Evolutionary conservation across 495 filamentous ascomycete genomes (phyloP), one percentile per base, ranked within the genome.

Genomic region (Hypomontagnella submonticulosa): DNA sequence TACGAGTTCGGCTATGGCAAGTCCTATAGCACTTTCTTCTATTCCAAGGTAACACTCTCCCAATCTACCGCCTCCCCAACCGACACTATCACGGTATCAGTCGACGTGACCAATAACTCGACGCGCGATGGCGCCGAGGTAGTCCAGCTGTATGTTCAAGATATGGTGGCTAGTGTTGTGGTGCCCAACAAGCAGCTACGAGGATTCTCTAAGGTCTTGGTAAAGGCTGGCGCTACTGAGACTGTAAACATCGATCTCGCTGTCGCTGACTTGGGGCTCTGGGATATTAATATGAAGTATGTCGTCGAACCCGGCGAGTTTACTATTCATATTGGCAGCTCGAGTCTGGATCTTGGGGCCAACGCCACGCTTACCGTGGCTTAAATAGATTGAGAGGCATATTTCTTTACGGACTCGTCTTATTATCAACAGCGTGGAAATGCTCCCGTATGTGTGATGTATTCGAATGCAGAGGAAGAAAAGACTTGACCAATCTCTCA

Each of bases 1-100:
- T 90, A 89, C 47, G 83, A 85, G 47, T 92, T 91, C 67, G 89
- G 89, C 11, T 88, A 87, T 63, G 89, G 89, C n/a, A 80, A 78
- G 60, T 85, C 82, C 42, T 91, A 91, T 71, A 87, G 86, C 32
- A 83, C 76, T 0, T 91, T 90, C 67, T 66, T 74, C 23, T 87
- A 90, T 51, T 76, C 78, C 0, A 59, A 79, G 23, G 72, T 89
- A 4, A 72, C 62, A 4, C 72, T 86, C 4, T 78, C 78, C 12
- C 79, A 79, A 57, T 78, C 64, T 5, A 80, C 68, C 1, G 80
- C 80, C 1, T 77, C 80, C 8, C 74, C 80, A 0, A 62, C 65
- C 4, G 80, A 81, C 37, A 85, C 71, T 0, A 77, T 89, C 8
- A 84, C 76, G 1, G 82, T 90, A 7, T 79, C 75, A 0, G 78